Evolutionary conservation across 352 stramenopile species (phyloP), one percentile per base, ranked within the genome.

Genomic region (Phytophthora uliginosa): DNA sequence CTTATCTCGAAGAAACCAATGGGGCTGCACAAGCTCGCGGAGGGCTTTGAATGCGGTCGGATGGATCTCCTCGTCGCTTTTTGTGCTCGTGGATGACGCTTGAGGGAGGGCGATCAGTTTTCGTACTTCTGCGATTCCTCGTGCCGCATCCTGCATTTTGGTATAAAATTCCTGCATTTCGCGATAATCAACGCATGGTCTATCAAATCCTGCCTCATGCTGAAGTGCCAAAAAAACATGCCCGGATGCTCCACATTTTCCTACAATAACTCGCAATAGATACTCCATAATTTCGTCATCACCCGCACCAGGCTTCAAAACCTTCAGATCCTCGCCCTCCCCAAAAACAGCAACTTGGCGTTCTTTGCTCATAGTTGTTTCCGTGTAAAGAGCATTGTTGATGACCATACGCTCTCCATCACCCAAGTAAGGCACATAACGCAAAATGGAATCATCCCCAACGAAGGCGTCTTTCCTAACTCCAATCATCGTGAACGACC

Each of bases 401-500:
- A 94, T 85, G 7, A 79, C 73, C 61, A 94, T 63, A 3, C 63
- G 71, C 5, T 76, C 71, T 24, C 85, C 76, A 18, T 98, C 92
- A 18, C 93, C 93, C 67, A 98, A 86, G 70, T 98, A 98, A 3
- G 94, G 94, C 9, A 98, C 82, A 61, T 96, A 95, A 13, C 88
- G 83, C 57, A 98, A 74, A 36, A 96, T 83, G 5, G 86, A 80
- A 58, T 98, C 88, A 72, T 98, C 92, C 13, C 95, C 88, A 1
- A 92, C 84, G 47, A 82, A 85, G 34, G 88, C 76, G 53, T 92
- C 94, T 24, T 86, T 94, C 28, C 84, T 85, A 12, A 97, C 73
- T 7, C 85, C 83, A 51, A 93, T 84, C 73, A 85, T 90, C n/a
- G 86, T 77, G 55, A 86, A 90, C 7, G 84, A 85, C 18, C 76